Base-by-base conservation (phyloP, 2,329 filamentous ascomycete genomes). In the Aspergillus ochraceoroseus region DNA sequence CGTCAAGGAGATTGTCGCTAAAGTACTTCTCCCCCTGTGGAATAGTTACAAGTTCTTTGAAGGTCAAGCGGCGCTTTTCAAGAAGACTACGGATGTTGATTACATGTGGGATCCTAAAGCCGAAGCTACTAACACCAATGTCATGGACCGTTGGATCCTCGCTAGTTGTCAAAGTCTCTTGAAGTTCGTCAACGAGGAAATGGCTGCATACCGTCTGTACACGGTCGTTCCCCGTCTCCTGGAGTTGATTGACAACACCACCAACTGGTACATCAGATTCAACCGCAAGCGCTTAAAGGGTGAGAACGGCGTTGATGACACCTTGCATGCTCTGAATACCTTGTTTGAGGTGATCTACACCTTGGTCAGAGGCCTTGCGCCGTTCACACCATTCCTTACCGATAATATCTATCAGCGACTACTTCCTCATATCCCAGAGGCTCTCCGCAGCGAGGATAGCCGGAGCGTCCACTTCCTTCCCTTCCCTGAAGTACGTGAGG, bases 251-350 rank as follows among this genome's bases (percentile, higher is more conserved):
- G 90, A 95, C 58, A 88, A 94, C 67, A 88, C 86, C 3, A 95
- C 89, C n/a, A 96, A 96, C 67, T 95, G 89, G 89, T 95, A 95
- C 68, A 95, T 95, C 63, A 79, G 88, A 46, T 94, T 95, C 72
- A 95, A 95, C 72, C 79, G 89, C 39, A 85, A 85, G 64, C 80
- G 89, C 39, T 74, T 95, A 52, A 95, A 95, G 79, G 89, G 89
- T 29, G 88, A 94, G 61, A 81, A 87, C 50, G 87, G 88, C 12
- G 67, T 87, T 15, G 77, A 89, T 9, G 92, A 96, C 61, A 95
- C 92, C 7, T 72, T 83, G 35, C 87, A 94, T 58, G 92, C 90
- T 0, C 74, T 98, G 39, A 95, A 96, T 67, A 90, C 92, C 2
- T 77, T 96, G 5, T 95, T 94, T 56, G 88, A 95, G 67, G 86